phyloP scores from a whole-genome alignment of 768 basidiomycete genomes.

The Suillus subaureus region DNA sequence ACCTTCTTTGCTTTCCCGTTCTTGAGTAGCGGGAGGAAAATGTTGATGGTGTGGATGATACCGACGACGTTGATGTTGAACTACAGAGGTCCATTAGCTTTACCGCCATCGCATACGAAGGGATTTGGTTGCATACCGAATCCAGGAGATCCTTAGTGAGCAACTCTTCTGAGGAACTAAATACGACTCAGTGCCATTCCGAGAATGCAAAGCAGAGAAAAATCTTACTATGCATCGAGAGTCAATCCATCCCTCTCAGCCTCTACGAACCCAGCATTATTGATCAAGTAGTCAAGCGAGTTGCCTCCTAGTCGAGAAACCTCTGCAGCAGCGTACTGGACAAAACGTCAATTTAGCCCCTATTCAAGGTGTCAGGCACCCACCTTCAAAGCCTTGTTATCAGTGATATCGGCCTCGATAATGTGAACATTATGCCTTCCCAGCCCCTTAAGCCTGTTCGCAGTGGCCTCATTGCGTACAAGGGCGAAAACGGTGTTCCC shows the following conservation, averaged over 20 bases:
- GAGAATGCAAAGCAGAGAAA: neutral
- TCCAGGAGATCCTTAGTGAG: constrained; percentile 26
- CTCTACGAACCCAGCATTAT: constrained; percentile 35
- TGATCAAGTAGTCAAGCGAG: constrained; percentile 39
- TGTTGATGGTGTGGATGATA: constrained; percentile 36
- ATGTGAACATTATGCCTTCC: constrained; percentile 33
- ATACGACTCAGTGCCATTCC: neutral
- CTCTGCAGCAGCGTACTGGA: constrained; percentile 32
- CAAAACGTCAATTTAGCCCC: neutral
- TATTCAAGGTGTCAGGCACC: constrained; percentile 5
- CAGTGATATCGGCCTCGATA: constrained; percentile 39
- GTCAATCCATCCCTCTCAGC: neutral
- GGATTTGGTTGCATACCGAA: constrained; percentile 20
- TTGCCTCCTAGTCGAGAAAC: constrained; percentile 33
- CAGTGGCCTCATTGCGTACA: constrained; percentile 25
- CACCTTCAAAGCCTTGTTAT: constrained; percentile 32
- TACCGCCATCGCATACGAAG: neutral
- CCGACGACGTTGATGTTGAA: constrained; percentile 39
- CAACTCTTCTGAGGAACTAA: constrained; percentile 20
- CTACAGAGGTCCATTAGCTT: constrained; percentile 14
- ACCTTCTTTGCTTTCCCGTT: constrained; percentile 38
- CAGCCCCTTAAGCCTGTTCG: constrained; percentile 17
- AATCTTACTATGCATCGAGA: constrained; percentile 24
- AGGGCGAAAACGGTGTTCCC: constrained; percentile 28
- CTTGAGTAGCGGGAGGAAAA: constrained; percentile 42